phyloP scores from a whole-genome alignment of 306 rosid species.

The Castanea sativa region DNA sequence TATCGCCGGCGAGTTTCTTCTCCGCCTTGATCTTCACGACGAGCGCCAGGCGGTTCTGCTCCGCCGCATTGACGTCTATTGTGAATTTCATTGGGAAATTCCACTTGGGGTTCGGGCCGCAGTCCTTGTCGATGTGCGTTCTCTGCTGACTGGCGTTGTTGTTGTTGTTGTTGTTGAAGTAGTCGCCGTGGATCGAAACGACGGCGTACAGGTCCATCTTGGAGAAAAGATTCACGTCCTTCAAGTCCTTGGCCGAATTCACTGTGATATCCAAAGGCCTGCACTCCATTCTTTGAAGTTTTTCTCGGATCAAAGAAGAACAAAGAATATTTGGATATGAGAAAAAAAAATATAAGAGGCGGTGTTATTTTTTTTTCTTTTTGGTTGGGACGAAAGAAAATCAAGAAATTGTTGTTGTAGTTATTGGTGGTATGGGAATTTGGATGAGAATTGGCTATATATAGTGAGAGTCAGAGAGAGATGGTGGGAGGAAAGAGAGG shows the following conservation, averaged over 20 bases:
- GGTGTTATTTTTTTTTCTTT: too few species aligned
- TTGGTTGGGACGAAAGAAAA: background rate
- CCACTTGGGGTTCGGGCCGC: constrained; percentile 49
- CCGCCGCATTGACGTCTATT: constrained; percentile 19
- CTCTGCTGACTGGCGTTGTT: constrained; percentile 14
- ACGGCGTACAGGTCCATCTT: constrained; percentile 61
- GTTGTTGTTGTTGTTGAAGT: background rate
- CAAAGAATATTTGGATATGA: background rate
- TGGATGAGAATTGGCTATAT: background rate
- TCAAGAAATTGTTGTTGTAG: background rate
- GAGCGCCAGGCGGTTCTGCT: constrained; percentile 33
- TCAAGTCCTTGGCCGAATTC: constrained; percentile 36
- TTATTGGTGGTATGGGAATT: background rate
- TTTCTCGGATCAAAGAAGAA: background rate
- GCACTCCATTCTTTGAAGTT: constrained; percentile 35
- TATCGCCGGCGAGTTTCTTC: constrained; percentile 28
- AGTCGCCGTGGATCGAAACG: constrained; percentile 40
- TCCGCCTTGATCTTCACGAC: constrained; percentile 34
- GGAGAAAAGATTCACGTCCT: constrained; percentile 44
- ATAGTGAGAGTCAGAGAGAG: background rate
- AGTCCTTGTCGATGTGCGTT: constrained; percentile 37
- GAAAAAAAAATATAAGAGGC: too few species aligned
- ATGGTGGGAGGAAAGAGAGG: background rate
- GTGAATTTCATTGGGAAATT: constrained; percentile 34
- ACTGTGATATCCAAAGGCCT: constrained; percentile 35